Percentiles rank a stretch among this genome's conserved stretches.
Conservation (phyloP, 139 green algal genomes). For the Chlorella sp. region DNA sequence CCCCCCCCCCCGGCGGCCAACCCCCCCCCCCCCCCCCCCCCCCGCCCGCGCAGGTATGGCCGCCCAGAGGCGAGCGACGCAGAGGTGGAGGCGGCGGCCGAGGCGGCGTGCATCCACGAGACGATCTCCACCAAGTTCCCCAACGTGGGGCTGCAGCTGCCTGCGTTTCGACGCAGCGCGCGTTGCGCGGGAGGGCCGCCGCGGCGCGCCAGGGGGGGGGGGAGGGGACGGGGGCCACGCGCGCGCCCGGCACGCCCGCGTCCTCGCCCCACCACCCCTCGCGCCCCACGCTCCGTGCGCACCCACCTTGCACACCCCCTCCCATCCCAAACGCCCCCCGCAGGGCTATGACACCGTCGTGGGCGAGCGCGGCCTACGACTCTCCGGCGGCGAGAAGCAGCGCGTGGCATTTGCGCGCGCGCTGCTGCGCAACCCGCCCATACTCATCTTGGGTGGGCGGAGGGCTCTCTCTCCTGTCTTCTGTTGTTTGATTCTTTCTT, state of each 20-base stretch:
- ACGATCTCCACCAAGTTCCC: constrained; percentile 79
- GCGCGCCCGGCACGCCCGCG: too few species aligned
- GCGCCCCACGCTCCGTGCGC: too few species aligned
- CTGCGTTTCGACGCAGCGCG: too few species aligned
- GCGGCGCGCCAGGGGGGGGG: too few species aligned
- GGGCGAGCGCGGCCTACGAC: constrained; percentile 47
- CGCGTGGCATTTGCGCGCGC: constrained; percentile 86
- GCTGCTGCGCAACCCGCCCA: constrained; percentile 71
- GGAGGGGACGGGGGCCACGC: too few species aligned
- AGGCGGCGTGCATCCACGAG: constrained; percentile 78
- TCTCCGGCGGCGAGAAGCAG: constrained; percentile 84
- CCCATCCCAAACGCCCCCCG: too few species aligned
- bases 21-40: too few species aligned
- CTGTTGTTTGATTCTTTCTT: neutral
- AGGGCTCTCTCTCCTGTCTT: neutral
- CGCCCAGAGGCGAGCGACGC: constrained; percentile 26
- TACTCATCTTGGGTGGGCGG: constrained; percentile 73
- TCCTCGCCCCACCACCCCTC: neutral
- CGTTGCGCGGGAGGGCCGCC: too few species aligned
- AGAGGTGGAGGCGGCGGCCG: constrained; percentile 61
- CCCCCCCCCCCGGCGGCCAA: too few species aligned
- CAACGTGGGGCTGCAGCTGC: too few species aligned
- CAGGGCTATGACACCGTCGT: constrained; percentile 48
- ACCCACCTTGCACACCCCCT: too few species aligned
- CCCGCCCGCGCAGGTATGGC: too few species aligned